Percentiles rank a stretch among this genome's conserved stretches.
Conservation (phyloP, 1,284 basidiomycete species). For the Ustilago crameri region DNA sequence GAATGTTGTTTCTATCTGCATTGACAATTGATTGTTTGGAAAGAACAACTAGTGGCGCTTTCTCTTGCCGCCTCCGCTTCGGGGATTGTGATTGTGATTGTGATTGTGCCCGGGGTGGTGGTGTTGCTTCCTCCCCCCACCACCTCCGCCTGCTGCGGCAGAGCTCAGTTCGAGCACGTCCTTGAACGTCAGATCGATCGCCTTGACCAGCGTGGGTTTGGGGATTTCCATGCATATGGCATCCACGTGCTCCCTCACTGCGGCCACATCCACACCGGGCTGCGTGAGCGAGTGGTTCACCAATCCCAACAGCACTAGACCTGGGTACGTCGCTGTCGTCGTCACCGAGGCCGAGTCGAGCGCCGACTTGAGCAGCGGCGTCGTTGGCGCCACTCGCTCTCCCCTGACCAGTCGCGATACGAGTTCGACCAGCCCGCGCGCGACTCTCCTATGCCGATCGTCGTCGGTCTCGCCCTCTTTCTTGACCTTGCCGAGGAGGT, state of each 20-base stretch:
- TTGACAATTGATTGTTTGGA: not conserved
- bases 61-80: conserved; percentile 12
- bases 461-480: conserved; percentile 74
- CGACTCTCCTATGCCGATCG: conserved; percentile 11
- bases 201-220: conserved; percentile 9
- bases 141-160: no score
- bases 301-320: conserved; percentile 22
- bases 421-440: conserved; percentile 21
- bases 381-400: conserved; percentile 8
- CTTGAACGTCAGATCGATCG: conserved; percentile 26
- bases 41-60: conserved; percentile 8
- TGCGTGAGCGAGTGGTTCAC: conserved; percentile 11
- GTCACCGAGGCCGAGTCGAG: conserved; percentile 4
- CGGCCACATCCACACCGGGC: not conserved
- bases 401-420: conserved; percentile 21
- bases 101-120: no score
- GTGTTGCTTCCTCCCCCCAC: no score
- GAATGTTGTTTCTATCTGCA: no score
- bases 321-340: conserved; percentile 9
- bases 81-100: no score
- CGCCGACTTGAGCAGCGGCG: not conserved
- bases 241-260: conserved; percentile 11
- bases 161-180: conserved; percentile 17
- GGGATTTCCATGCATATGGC: conserved; percentile 26
- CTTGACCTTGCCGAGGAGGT: conserved; percentile 85